Percentiles rank a stretch among this genome's conserved stretches.
Evolutionary conservation across 345 rosid species (phyloP).

Genomic region (Durio zibethinus): DNA sequence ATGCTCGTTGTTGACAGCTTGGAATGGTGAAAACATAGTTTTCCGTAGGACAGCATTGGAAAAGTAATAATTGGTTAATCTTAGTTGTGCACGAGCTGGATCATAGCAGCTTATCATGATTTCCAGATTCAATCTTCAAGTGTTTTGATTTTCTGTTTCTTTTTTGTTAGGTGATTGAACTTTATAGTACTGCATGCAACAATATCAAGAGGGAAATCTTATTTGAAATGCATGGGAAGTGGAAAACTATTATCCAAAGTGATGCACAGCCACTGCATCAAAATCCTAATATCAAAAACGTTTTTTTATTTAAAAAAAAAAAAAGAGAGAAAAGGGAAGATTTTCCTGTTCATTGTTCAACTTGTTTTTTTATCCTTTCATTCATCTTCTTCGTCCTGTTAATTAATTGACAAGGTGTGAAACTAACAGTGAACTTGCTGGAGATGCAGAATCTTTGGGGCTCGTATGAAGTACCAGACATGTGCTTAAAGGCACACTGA

Average conservation of each 20-base stretch:
- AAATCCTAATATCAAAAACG: background rate
- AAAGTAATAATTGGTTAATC: constrained; percentile 12
- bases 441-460: background rate
- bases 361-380: background rate
- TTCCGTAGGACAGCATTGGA: background rate
- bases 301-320: no score
- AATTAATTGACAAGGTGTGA: background rate
- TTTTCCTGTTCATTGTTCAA: background rate
- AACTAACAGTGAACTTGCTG: background rate
- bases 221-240: background rate
- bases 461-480: background rate
- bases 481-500: background rate
- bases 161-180: background rate
- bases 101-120: constrained; percentile 13
- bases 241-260: background rate
- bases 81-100: constrained; percentile 27
- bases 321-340: background rate
- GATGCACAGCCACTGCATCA: background rate
- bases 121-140: background rate
- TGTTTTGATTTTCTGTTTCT: background rate
- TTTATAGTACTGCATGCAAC: background rate
- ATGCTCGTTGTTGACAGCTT: constrained; percentile 39
- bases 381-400: background rate
- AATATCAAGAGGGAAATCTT: background rate
- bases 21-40: constrained; percentile 18